Conservation (phyloP, 1,139 yeast genomes). For the Sugiyamaella grinbergsii region DNA sequence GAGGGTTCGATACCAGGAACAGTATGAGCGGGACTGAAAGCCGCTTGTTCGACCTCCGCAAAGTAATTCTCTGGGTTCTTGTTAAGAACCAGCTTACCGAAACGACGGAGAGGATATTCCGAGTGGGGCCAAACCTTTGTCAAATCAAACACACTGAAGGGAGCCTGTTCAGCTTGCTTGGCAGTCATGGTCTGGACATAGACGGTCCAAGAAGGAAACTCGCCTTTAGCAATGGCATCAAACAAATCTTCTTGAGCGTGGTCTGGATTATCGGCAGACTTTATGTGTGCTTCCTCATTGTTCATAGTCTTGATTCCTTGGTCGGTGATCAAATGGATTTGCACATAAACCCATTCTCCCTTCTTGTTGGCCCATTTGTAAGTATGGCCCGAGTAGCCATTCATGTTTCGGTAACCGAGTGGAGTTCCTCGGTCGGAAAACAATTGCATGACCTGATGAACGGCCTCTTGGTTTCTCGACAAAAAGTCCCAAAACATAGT, state of each 20-base stretch:
- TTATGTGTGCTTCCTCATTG: conserved; percentile 57
- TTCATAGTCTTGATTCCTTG: conserved; percentile 62
- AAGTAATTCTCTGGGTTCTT: conserved; percentile 76
- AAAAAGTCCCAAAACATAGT: conserved; percentile 71
- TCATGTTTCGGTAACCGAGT: conserved; percentile 61
- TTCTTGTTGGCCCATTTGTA: conserved; percentile 67
- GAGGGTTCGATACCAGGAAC: conserved; percentile 84
- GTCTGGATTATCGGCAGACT: conserved; percentile 66
- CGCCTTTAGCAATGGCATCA: conserved; percentile 58
- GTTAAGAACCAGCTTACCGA: conserved; percentile 69
- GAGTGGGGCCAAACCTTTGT: conserved; percentile 82
- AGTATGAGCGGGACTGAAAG: conserved; percentile 80
- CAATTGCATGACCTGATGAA: conserved; percentile 64
- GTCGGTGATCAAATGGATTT: conserved; percentile 63
- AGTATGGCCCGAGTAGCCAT: conserved; percentile 78
- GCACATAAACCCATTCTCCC: conserved; percentile 67
- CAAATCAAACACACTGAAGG: conserved; percentile 61
- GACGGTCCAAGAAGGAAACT: conserved; percentile 64
- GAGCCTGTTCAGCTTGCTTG: conserved; percentile 60
- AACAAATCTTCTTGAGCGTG: conserved; percentile 60
- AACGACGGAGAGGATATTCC: conserved; percentile 72
- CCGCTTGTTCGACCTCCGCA: conserved; percentile 82
- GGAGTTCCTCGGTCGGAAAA: conserved; percentile 79
- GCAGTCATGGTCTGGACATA: conserved; percentile 75
- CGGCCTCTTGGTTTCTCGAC: conserved; percentile 61